A percentile compares a stretch with the other conserved stretches of the same genome.
Conservation (phyloP, 495 filamentous ascomycete species). For the Neurospora discreta region DNA sequence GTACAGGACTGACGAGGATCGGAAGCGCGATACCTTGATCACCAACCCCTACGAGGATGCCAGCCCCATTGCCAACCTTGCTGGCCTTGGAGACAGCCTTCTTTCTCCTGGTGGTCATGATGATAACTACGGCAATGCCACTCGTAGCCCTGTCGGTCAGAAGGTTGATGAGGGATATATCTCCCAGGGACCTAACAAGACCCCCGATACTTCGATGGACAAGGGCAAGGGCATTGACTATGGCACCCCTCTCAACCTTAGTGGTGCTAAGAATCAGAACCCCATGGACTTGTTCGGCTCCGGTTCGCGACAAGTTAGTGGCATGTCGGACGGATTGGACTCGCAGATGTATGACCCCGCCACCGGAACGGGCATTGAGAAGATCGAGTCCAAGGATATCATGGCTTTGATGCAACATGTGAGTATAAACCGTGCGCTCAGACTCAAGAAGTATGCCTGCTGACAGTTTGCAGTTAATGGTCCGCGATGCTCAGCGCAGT, state of each 20-base stretch:
- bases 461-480: constrained; percentile 63
- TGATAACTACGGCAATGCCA: constrained; percentile 25
- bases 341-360: constrained; percentile 86
- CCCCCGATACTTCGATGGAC: constrained; percentile 40
- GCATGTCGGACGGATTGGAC: constrained; percentile 80
- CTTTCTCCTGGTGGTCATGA: constrained; percentile 27
- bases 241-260: constrained; percentile 43
- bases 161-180: constrained; percentile 79
- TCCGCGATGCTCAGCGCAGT: constrained; percentile 92
- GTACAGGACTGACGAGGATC: constrained; percentile 42
- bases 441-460: constrained; percentile 1
- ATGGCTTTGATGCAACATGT: constrained; percentile 95
- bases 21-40: constrained; percentile 44
- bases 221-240: constrained; percentile 49
- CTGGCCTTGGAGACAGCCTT: constrained; percentile 37
- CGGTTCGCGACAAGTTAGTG: constrained; percentile 57
- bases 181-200: constrained; percentile 65
- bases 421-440: constrained; percentile 22
- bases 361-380: constrained; percentile 79
- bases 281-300: not conserved
- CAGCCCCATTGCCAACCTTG: constrained; percentile 40
- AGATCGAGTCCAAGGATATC: constrained; percentile 94
- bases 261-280: constrained; percentile 20
- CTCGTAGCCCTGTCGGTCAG: constrained; percentile 32
- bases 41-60: constrained; percentile 49